A percentile compares a stretch with the other conserved stretches of the same genome.
phyloP scores from a whole-genome alignment of 2,329 filamentous ascomycete species.

The Aschersonia sp. region DNA sequence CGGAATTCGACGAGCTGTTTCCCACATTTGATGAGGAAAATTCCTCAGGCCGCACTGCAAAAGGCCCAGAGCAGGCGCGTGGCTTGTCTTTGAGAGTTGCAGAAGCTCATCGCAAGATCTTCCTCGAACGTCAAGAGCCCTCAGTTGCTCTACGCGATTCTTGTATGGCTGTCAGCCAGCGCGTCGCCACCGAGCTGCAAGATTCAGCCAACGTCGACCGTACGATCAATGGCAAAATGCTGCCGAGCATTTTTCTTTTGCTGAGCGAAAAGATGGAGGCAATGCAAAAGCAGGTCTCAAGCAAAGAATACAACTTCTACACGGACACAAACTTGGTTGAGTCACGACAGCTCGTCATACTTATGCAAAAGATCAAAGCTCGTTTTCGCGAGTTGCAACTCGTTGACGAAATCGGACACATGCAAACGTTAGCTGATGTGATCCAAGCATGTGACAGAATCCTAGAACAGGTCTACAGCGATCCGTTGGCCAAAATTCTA shows the following conservation, averaged over 20 bases:
- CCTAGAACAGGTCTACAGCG: constrained; percentile 59
- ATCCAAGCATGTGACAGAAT: constrained; percentile 60
- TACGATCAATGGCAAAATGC: constrained; percentile 34
- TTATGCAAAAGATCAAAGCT: constrained; percentile 53
- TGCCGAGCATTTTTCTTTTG: constrained; percentile 51
- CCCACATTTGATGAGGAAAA: constrained; percentile 50
- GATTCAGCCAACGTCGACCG: constrained; percentile 15
- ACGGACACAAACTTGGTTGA: constrained; percentile 64
- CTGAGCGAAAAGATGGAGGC: constrained; percentile 44
- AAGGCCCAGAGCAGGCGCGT: constrained; percentile 27
- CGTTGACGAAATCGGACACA: constrained; percentile 53
- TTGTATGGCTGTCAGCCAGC: constrained; percentile 27
- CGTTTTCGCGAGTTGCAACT: constrained; percentile 60
- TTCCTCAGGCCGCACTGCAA: constrained; percentile 15
- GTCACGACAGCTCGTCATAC: constrained; percentile 53
- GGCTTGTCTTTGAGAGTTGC: constrained; percentile 47
- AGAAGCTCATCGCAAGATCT: constrained; percentile 40
- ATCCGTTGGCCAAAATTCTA: constrained; percentile 76
- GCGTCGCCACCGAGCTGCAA: constrained; percentile 15
- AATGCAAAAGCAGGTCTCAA: constrained; percentile 22
- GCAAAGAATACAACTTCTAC: constrained; percentile 70
- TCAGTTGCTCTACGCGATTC: constrained; percentile 27
- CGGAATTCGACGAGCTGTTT: constrained; percentile 70
- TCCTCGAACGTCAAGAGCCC: constrained; percentile 27
- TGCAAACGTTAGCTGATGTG: constrained; percentile 67